Percentiles rank a stretch among this genome's conserved stretches.
Evolutionary conservation across 208 protist genomes (phyloP).

Genomic region (Crithidia fasciculata): DNA sequence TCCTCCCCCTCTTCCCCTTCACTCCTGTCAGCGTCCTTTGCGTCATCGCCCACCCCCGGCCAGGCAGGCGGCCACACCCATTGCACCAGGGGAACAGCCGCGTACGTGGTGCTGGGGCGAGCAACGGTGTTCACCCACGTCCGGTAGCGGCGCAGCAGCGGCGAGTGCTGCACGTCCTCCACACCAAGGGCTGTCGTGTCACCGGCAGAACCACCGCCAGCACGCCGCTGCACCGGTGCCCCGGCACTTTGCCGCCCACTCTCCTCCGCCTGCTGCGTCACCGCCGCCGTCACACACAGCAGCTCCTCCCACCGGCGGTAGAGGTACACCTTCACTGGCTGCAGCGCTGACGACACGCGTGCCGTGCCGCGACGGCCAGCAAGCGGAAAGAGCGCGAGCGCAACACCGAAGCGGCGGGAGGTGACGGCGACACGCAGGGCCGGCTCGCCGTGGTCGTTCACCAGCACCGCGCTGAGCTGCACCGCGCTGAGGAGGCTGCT

Average conservation of each 20-base stretch:
- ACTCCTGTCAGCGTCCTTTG: not conserved
- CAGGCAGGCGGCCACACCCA: conserved; percentile 37
- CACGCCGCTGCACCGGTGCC: not conserved
- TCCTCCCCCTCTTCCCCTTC: not conserved
- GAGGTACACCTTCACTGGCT: conserved; percentile 27
- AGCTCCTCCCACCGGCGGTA: conserved; percentile 29
- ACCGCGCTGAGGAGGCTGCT: conserved; percentile 25
- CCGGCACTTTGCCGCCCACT: not conserved
- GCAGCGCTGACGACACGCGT: conserved; percentile 26
- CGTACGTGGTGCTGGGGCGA: conserved; percentile 21
- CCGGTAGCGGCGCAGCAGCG: conserved; percentile 26
- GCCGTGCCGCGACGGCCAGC: conserved; percentile 24
- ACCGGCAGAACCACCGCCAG: not conserved
- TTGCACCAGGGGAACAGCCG: conserved; percentile 27
- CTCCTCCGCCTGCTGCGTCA: conserved; percentile 19
- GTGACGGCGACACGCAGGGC: conserved; percentile 42
- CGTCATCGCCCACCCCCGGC: not conserved
- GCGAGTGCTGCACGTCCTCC: conserved; percentile 13
- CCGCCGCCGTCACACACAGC: conserved; percentile 24
- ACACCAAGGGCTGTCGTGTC: not conserved
- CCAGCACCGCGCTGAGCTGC: conserved; percentile 39
- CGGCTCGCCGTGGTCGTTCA: conserved; percentile 34
- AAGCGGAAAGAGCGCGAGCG: conserved; percentile 36
- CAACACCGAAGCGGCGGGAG: conserved; percentile 42
- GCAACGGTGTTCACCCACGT: conserved; percentile 30